A percentile compares a stretch with the other conserved stretches of the same genome.
Conservation (phyloP, 805 yeast species). For the Yarrowia yakushimensis region DNA sequence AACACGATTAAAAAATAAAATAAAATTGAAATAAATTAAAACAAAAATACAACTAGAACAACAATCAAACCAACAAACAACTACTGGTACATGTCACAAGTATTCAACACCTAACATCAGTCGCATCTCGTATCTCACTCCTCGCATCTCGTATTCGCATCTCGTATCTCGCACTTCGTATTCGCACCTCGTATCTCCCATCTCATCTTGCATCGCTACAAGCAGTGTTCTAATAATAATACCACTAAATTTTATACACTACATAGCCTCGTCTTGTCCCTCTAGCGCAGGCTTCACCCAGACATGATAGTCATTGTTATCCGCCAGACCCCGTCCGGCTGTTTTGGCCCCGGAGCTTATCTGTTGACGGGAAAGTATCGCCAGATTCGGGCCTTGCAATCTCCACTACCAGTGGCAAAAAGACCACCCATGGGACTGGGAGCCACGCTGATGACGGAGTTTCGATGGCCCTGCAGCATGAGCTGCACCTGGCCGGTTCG, state of each 20-base stretch:
- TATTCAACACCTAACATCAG: no score
- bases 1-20: no score
- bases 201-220: background rate
- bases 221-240: background rate
- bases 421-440: constrained; percentile 83
- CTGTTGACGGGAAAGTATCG: constrained; percentile 42
- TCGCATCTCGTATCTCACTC: no score
- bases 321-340: background rate
- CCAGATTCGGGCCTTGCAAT: constrained; percentile 97
- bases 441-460: constrained; percentile 91
- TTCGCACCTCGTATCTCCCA: no score
- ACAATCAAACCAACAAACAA: no score
- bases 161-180: no score
- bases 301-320: background rate
- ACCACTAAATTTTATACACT: constrained; percentile 4
- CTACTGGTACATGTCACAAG: no score
- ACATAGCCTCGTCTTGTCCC: background rate
- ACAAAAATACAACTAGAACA: no score
- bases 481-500: constrained; percentile 84
- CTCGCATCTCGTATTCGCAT: no score
- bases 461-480: constrained; percentile 95
- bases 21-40: no score
- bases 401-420: constrained; percentile 97
- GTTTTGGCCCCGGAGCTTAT: background rate
- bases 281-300: background rate